Evolutionary conservation across 805 yeast species (phyloP).

Genomic region (Candida montana): DNA sequence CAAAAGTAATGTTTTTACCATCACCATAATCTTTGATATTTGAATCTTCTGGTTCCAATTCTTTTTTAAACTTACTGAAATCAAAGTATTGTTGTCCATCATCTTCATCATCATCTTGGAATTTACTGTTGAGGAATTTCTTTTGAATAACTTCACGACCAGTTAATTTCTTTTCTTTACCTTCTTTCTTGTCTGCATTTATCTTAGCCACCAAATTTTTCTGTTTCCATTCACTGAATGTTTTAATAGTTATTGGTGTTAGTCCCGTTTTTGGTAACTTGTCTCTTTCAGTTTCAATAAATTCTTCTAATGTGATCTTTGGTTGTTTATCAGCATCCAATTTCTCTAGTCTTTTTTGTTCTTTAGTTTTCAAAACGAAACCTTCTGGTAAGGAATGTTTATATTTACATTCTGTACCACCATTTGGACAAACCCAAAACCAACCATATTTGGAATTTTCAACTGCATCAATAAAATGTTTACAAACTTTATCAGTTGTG

Average conservation of each 20-base stretch:
- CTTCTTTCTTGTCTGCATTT: constrained; percentile 33
- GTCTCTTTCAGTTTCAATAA: constrained; percentile 88
- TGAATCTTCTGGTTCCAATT: constrained; percentile 17
- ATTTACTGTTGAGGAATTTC: constrained; percentile 37
- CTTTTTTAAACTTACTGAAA: constrained; percentile 32
- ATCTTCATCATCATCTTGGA: constrained; percentile 15
- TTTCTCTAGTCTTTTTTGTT: constrained; percentile 85
- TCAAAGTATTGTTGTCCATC: constrained; percentile 30
- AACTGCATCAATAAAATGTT: constrained; percentile 90
- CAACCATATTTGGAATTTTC: constrained; percentile 97
- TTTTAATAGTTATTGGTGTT: constrained; percentile 82
- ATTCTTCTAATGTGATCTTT: constrained; percentile 90
- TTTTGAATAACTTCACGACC: constrained; percentile 68
- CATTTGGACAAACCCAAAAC: constrained; percentile 98
- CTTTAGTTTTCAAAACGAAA: constrained; percentile 93
- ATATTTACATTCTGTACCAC: constrained; percentile 90
- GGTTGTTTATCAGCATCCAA: constrained; percentile 81
- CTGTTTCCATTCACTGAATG: constrained; percentile 80
- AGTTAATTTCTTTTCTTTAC: constrained; percentile 39
- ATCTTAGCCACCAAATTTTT: constrained; percentile 57
- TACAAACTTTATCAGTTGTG: constrained; percentile 93
- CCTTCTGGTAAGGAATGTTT: constrained; percentile 96
- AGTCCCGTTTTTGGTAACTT: constrained; percentile 63
- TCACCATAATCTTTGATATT: constrained; percentile 13
- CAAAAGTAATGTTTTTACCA: constrained; percentile 26